phyloP scores from a whole-genome alignment of 1,284 basidiomycete species.

The Vanrija humicola region DNA sequence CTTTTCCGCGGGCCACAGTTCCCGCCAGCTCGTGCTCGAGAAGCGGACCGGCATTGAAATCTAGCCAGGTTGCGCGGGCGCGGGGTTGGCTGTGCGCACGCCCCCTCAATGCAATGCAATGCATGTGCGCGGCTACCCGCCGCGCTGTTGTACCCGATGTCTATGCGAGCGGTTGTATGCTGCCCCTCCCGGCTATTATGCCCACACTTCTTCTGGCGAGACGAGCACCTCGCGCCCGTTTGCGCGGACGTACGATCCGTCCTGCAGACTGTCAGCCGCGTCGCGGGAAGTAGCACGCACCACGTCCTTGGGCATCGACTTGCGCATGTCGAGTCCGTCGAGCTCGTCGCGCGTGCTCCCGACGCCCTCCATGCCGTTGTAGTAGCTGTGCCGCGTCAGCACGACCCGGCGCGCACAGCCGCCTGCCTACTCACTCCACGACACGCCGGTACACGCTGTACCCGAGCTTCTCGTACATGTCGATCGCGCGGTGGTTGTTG shows the following conservation, averaged over 20 bases:
- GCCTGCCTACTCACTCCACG: conserved; percentile 41
- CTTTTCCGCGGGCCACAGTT: conserved; percentile 42
- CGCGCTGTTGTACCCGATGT: no score
- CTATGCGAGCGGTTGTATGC: no score
- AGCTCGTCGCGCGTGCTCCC: conserved; percentile 44
- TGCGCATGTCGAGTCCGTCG: conserved; percentile 50
- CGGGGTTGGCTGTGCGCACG: background rate
- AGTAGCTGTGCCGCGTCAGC: conserved; percentile 33
- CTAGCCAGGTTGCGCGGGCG: background rate
- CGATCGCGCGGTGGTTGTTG: conserved; percentile 46
- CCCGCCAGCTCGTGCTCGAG: conserved; percentile 31
- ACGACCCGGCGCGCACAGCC: background rate
- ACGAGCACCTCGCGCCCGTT: conserved; percentile 47
- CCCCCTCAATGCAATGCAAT: background rate
- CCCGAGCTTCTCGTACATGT: conserved; percentile 49
- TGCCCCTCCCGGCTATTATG: conserved; percentile 14
- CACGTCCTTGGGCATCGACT: conserved; percentile 46
- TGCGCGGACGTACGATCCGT: conserved; percentile 34
- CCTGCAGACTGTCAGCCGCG: conserved; percentile 14
- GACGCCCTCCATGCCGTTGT: conserved; percentile 47
- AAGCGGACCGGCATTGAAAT: background rate
- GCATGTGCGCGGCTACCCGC: background rate
- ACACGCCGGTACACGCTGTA: conserved; percentile 50
- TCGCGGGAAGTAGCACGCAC: conserved; percentile 4
- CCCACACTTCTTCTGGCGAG: conserved; percentile 45